Conservation (phyloP, 768 basidiomycete species). For the Tricholoma furcatifolium region DNA sequence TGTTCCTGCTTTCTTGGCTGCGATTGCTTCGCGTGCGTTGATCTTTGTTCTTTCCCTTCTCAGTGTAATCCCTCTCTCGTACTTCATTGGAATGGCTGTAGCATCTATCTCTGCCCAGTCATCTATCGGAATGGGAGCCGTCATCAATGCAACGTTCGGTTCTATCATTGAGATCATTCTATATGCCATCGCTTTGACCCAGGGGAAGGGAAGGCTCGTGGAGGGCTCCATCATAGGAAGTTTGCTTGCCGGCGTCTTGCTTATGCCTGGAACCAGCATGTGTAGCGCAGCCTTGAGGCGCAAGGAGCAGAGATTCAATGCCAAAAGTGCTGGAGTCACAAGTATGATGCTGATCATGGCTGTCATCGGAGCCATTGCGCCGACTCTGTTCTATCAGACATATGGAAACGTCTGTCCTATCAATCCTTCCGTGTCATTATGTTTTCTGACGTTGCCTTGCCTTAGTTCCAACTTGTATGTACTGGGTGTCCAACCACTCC, state of each 20-base stretch:
- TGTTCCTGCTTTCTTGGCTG: slow-evolving; percentile 61
- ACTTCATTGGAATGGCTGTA: slow-evolving; percentile 99
- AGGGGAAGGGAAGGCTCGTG: slow-evolving; percentile 89
- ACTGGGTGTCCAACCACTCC: slow-evolving; percentile 67
- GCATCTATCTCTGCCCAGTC: slow-evolving; percentile 99
- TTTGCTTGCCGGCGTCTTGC: slow-evolving; percentile 89
- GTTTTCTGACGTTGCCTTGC: slow-evolving; percentile 11
- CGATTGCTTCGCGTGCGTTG: slow-evolving; percentile 70
- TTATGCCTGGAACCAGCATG: slow-evolving; percentile 99
- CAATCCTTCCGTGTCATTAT: neutral
- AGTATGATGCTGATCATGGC: slow-evolving; percentile 99
- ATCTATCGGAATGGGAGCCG: slow-evolving; percentile 98
- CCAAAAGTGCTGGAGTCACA: slow-evolving; percentile 98
- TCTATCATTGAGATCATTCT: slow-evolving; percentile 97
- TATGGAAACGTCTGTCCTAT: slow-evolving; percentile 84
- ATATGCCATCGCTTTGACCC: slow-evolving; percentile 86
- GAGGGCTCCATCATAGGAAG: slow-evolving; percentile 97
- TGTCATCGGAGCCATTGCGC: slow-evolving; percentile 92
- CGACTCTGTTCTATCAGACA: slow-evolving; percentile 96
- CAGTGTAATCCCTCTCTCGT: slow-evolving; percentile 94
- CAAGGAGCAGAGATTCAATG: slow-evolving; percentile 98
- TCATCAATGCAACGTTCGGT: slow-evolving; percentile 99
- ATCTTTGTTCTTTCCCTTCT: slow-evolving; percentile 85
- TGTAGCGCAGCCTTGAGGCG: slow-evolving; percentile 81
- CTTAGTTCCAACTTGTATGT: slow-evolving; percentile 86